A percentile compares a stretch with the other conserved stretches of the same genome.
phyloP scores from a whole-genome alignment of 78 protist genomes.

The Thecamonas trahens region DNA sequence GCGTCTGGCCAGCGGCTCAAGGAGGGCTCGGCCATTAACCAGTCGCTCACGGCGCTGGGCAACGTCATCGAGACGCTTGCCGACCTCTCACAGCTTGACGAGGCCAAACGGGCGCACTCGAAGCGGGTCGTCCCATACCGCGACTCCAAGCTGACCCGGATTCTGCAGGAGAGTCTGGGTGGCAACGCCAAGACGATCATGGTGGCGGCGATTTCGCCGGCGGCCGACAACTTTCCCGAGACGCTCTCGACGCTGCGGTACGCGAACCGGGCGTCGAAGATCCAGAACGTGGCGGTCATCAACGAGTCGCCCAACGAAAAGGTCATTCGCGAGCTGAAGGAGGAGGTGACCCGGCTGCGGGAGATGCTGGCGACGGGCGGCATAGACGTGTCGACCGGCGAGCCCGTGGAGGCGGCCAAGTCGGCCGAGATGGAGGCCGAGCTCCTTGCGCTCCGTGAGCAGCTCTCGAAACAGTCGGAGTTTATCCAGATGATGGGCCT shows the following conservation, averaged over 20 bases:
- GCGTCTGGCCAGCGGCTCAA: conserved; percentile 51
- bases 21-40: conserved; percentile 44
- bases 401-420: no score
- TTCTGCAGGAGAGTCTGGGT: conserved; percentile 50
- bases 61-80: conserved; percentile 48
- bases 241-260: conserved; percentile 87
- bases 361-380: no score
- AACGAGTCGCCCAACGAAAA: conserved; percentile 67
- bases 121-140: conserved; percentile 87
- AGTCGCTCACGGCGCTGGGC: conserved; percentile 54
- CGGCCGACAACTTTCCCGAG: conserved; percentile 64
- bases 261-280: conserved; percentile 70
- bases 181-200: conserved; percentile 65
- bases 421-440: no score
- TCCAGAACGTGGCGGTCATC: conserved; percentile 66
- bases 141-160: conserved; percentile 80
- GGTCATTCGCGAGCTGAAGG: conserved; percentile 48
- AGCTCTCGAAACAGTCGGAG: no score
- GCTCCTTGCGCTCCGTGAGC: no score
- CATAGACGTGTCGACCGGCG: no score
- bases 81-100: no score
- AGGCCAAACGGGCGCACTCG: no score
- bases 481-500: no score
- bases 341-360: conserved; percentile 15
- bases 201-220: conserved; percentile 68